Percentiles rank a stretch among this genome's conserved stretches.
These are phyloP conservation scores for Coniophora puteana DNA, from an alignment of 1,284 basidiomycete genomes.

Conservation along the genomic window DNA sequence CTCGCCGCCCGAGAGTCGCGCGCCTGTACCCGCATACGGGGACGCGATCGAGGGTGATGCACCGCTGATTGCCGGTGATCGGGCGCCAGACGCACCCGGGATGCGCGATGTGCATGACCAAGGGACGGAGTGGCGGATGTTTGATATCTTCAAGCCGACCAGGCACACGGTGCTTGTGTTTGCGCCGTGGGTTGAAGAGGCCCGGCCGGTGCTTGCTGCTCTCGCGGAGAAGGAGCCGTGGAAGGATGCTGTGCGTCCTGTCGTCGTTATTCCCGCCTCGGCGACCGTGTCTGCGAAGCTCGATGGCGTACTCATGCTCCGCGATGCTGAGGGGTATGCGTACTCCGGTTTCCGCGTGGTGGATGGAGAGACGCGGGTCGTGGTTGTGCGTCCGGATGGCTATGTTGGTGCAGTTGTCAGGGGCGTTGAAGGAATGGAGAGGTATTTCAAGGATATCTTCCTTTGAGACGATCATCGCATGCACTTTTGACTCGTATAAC, in stretches of 20 bases:
- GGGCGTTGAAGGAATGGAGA: constrained; percentile 8
- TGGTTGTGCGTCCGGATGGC: constrained; percentile 19
- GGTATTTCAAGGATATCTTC: constrained; percentile 16
- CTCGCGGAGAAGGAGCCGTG: background rate
- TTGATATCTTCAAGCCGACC: constrained; percentile 9
- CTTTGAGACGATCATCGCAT: no score
- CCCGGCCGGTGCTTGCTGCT: background rate
- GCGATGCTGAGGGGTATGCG: constrained; percentile 9
- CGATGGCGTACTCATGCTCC: background rate
- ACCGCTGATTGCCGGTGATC: constrained; percentile 6
- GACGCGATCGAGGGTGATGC: background rate
- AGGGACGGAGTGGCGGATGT: constrained; percentile 6
- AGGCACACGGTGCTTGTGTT: constrained; percentile 15
- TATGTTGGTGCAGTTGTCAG: constrained; percentile 14
- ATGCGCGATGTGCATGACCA: no score
- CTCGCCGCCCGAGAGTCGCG: no score
- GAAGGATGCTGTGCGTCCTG: background rate
- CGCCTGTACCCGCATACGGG: constrained; percentile 4
- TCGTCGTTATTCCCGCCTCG: constrained; percentile 2
- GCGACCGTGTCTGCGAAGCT: background rate
- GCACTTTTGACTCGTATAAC: no score
- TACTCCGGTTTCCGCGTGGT: constrained; percentile 6
- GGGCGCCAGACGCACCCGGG: constrained; percentile 8
- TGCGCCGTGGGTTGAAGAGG: background rate
- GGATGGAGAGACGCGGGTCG: constrained; percentile 6